Conservation (phyloP, 2,329 filamentous ascomycete genomes). For the Keithomyces neogunnii region DNA sequence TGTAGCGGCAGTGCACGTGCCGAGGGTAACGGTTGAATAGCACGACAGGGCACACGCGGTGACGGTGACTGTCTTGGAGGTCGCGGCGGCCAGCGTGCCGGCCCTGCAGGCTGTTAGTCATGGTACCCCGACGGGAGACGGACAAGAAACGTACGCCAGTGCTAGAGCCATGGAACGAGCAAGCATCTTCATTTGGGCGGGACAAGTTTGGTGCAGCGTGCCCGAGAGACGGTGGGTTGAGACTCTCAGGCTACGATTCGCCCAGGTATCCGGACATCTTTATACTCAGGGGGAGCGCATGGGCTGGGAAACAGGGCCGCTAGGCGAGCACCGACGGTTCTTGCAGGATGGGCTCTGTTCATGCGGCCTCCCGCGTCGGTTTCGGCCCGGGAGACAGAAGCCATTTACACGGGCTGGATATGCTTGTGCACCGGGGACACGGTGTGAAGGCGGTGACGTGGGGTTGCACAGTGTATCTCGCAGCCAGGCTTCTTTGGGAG, state of each 20-base stretch:
- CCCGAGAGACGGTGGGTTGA: background rate
- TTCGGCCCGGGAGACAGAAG: background rate
- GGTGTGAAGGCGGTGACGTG: background rate
- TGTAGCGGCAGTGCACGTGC: background rate
- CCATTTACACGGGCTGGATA: background rate
- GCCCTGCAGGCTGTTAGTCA: conserved; percentile 8
- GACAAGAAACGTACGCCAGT: background rate
- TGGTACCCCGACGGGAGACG: background rate
- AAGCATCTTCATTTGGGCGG: no score
- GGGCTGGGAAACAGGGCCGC: background rate
- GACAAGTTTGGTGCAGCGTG: no score
- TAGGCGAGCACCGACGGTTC: conserved; percentile 1
- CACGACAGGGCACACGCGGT: conserved; percentile 22
- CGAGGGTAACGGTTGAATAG: conserved; percentile 8
- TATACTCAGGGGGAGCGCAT: background rate
- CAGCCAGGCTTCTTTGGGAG: background rate
- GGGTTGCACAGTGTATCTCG: background rate
- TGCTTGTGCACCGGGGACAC: background rate
- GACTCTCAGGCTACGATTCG: no score
- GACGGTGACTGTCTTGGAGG: conserved; percentile 13
- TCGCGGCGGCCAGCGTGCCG: conserved; percentile 15
- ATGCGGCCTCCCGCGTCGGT: background rate
- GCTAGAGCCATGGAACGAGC: background rate
- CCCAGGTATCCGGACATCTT: background rate
- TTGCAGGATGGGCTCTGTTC: background rate